Percentiles rank a stretch among this genome's conserved stretches.
Evolutionary conservation across 2,329 filamentous ascomycete genomes (phyloP).

Genomic region (Aureobasidium sp.): DNA sequence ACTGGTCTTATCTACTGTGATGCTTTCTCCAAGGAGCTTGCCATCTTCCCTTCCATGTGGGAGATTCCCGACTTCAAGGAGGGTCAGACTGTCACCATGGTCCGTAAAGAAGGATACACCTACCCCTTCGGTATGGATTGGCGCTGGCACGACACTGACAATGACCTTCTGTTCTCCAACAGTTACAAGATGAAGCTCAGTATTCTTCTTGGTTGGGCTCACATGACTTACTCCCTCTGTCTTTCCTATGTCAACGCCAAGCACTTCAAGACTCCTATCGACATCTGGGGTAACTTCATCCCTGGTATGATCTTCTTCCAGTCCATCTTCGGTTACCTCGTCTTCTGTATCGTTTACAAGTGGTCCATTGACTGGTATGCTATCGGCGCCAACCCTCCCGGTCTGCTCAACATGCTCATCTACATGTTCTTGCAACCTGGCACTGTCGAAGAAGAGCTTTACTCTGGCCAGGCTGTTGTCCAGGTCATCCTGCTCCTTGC

Average conservation of each 20-base stretch:
- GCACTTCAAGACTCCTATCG: slow-evolving; percentile 90
- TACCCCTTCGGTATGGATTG: slow-evolving; percentile 95
- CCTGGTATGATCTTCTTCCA: slow-evolving; percentile 99
- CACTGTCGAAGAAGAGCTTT: slow-evolving; percentile 65
- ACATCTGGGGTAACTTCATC: slow-evolving; percentile 95
- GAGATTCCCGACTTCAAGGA: slow-evolving; percentile 67
- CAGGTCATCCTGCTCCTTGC: slow-evolving; percentile 74
- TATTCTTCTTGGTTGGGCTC: slow-evolving; percentile 92
- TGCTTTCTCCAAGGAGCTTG: slow-evolving; percentile 87
- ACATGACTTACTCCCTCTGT: slow-evolving; percentile 98
- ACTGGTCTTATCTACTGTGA: slow-evolving; percentile 98
- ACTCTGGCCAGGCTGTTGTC: slow-evolving; percentile 65
- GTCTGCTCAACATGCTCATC: slow-evolving; percentile 96
- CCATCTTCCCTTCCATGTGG: slow-evolving; percentile 86
- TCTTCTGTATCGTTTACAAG: slow-evolving; percentile 92
- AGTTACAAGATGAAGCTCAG: slow-evolving; percentile 99
- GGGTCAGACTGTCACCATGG: slow-evolving; percentile 57
- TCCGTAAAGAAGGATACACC: slow-evolving; percentile 63
- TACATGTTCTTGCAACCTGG: slow-evolving; percentile 98
- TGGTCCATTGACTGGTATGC: slow-evolving; percentile 85
- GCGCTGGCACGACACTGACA: slow-evolving; percentile 94
- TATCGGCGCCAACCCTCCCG: slow-evolving; percentile 63
- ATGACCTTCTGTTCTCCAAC: slow-evolving; percentile 92
- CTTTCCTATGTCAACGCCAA: slow-evolving; percentile 87
- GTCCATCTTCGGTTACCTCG: slow-evolving; percentile 93